Conservation (phyloP, 208 protist species). For the Crithidia thermophila region DNA sequence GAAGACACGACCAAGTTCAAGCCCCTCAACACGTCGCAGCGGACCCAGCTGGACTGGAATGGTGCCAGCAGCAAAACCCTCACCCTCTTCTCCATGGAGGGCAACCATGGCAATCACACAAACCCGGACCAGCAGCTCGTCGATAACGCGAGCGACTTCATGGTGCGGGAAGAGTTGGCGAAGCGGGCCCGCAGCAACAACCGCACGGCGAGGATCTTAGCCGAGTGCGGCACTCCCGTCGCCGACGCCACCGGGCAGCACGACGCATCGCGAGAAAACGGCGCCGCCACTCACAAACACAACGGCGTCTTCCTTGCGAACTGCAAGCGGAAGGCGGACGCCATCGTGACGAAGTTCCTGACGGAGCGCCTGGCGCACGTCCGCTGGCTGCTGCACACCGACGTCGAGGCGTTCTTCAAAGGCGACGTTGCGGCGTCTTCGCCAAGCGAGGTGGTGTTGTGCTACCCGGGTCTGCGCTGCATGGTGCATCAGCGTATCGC, state of each 20-base stretch:
- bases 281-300: neutral
- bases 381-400: conserved; percentile 65
- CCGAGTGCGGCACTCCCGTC: neutral
- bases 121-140: neutral
- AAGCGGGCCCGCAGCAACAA: neutral
- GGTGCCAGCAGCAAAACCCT: conserved; percentile 18
- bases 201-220: neutral
- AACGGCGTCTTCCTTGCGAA: conserved; percentile 20
- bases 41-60: conserved; percentile 40
- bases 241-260: neutral
- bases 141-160: neutral
- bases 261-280: neutral
- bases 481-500: conserved; percentile 76
- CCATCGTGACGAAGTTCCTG: conserved; percentile 59
- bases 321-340: conserved; percentile 46
- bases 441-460: conserved; percentile 64
- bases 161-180: neutral
- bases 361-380: conserved; percentile 51
- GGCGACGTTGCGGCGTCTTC: conserved; percentile 72
- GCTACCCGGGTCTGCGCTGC: conserved; percentile 78
- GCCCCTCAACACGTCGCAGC: conserved; percentile 36
- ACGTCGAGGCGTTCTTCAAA: conserved; percentile 61
- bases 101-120: neutral
- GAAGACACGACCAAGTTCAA: conserved; percentile 18
- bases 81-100: conserved; percentile 14